These are phyloP conservation scores for Anastatica hierochuntica DNA, from an alignment of 345 rosid genomes.

Conservation along the genomic window DNA sequence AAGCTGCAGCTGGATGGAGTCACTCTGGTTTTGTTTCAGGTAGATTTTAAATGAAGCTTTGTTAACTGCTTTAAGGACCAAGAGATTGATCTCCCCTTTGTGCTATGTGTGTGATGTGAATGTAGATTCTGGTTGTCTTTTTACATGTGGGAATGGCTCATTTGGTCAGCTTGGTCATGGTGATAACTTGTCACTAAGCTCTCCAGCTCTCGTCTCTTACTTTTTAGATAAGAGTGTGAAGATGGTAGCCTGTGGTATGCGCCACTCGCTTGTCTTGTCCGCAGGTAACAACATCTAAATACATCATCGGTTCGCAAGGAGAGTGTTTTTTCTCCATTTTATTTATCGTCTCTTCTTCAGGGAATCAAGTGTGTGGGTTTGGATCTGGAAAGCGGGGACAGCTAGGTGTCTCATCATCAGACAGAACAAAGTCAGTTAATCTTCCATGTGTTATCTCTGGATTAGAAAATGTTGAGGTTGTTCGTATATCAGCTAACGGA, in stretches of 20 bases:
- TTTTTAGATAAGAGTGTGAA: constrained; percentile 43
- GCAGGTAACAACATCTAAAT: constrained; percentile 41
- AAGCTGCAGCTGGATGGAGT: constrained; percentile 84
- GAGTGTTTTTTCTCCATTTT: too few relatives aligned
- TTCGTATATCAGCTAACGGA: constrained; percentile 59
- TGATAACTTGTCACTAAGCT: constrained; percentile 37
- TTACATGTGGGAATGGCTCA: constrained; percentile 83
- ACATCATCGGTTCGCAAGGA: background rate
- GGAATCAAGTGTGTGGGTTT: constrained; percentile 55
- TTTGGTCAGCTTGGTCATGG: constrained; percentile 99
- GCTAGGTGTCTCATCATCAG: constrained; percentile 42
- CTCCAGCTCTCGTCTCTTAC: constrained; percentile 53
- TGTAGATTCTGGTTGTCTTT: constrained; percentile 46
- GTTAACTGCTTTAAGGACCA: background rate
- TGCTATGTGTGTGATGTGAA: background rate
- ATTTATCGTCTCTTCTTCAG: constrained; percentile 18
- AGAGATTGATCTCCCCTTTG: background rate
- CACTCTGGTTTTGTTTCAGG: constrained; percentile 89
- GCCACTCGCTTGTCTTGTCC: constrained; percentile 75
- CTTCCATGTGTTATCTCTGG: constrained; percentile 50
- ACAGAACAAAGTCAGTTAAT: constrained; percentile 33
- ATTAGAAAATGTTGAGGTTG: constrained; percentile 40
- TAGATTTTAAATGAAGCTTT: constrained; percentile 13
- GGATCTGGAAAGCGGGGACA: constrained; percentile 91
- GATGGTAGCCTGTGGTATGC: constrained; percentile 84